These are phyloP conservation scores for Saturnispora gosingensis DNA, from an alignment of 805 yeast genomes.

Conservation along the genomic window DNA sequence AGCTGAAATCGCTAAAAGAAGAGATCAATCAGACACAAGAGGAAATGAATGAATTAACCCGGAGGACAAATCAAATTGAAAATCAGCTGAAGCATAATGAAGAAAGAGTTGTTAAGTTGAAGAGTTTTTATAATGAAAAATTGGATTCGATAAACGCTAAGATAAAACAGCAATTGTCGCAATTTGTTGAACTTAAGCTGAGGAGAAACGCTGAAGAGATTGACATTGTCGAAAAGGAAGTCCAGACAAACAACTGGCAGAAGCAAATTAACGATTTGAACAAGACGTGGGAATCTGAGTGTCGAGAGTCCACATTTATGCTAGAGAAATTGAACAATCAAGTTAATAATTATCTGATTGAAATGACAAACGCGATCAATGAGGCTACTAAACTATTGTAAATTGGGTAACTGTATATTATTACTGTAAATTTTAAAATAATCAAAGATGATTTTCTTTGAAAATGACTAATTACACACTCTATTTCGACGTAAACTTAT, in stretches of 20 bases:
- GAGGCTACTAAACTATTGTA: constrained; percentile 6
- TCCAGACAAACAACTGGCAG: constrained; percentile 33
- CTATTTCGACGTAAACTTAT: constrained; percentile 9
- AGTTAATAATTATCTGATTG: constrained; percentile 42
- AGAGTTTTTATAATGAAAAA: constrained; percentile 37
- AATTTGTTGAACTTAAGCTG: constrained; percentile 39
- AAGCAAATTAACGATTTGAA: constrained; percentile 30
- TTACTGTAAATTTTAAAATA: background rate
- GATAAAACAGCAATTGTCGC: constrained; percentile 35
- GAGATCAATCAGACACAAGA: constrained; percentile 34
- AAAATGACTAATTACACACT: background rate
- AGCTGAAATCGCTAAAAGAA: constrained; percentile 23
- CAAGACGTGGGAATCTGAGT: constrained; percentile 42
- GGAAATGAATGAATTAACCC: constrained; percentile 31
- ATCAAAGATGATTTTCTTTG: background rate
- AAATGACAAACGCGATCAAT: constrained; percentile 34
- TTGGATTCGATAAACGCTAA: constrained; percentile 33
- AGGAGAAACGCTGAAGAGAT: constrained; percentile 40
- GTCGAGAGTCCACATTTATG: constrained; percentile 43
- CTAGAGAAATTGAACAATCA: constrained; percentile 47
- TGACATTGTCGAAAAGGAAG: constrained; percentile 39
- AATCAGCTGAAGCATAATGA: constrained; percentile 40
- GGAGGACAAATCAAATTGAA: constrained; percentile 38
- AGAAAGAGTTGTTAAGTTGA: constrained; percentile 38
- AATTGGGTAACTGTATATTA: background rate